Percentiles rank a stretch among this genome's conserved stretches.
Evolutionary conservation across 305 asterid genomes (phyloP).

Genomic region (Withania somnifera): DNA sequence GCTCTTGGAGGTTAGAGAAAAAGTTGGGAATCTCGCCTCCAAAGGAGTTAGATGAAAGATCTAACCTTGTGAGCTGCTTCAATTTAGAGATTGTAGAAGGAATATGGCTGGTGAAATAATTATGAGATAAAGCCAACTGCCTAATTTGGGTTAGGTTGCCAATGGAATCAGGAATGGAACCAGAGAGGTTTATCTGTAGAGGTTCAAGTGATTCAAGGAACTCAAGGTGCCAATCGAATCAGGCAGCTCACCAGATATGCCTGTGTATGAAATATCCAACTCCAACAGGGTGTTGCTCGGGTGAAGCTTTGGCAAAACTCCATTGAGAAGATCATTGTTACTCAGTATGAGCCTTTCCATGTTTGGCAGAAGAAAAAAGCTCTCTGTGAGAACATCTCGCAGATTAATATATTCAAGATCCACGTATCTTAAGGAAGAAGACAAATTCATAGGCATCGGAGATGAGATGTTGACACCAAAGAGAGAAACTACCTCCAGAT

Average conservation of each 20-base stretch:
- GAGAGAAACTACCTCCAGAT: neutral
- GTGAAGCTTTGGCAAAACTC: neutral
- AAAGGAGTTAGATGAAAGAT: neutral
- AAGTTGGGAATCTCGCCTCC: neutral
- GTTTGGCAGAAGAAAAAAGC: neutral
- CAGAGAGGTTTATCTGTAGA: accelerated
- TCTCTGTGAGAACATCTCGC: neutral
- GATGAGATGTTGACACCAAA: neutral
- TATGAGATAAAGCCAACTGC: neutral
- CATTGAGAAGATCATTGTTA: neutral
- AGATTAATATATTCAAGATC: neutral
- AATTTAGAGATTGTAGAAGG: neutral
- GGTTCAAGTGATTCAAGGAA: neutral
- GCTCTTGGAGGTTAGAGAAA: neutral
- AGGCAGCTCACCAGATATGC: neutral
- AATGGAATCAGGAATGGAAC: neutral
- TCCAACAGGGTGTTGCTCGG: neutral
- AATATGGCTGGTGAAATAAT: neutral
- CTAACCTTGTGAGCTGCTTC: neutral
- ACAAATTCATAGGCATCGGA: neutral
- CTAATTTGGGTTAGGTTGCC: neutral
- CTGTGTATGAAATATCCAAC: neutral
- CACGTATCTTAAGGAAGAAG: neutral
- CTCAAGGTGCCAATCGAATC: neutral
- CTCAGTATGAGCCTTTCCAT: neutral